These are phyloP conservation scores for Penicillium fuscoglaucum DNA, from an alignment of 2,329 filamentous ascomycete genomes.

Conservation along the genomic window DNA sequence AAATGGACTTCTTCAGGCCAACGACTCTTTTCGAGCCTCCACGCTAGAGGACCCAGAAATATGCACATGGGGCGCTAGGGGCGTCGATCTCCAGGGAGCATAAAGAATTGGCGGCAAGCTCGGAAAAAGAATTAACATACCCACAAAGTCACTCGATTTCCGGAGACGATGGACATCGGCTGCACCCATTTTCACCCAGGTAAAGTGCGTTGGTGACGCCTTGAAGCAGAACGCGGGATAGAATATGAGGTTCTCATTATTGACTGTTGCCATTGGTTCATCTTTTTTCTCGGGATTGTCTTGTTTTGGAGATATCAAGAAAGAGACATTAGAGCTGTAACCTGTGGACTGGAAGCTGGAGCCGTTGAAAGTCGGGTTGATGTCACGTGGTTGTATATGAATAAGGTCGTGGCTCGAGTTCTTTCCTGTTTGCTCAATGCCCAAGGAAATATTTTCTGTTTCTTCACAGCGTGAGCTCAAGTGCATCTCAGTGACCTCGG, in stretches of 20 bases:
- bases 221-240: conserved; percentile 62
- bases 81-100: background rate
- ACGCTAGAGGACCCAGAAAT: background rate
- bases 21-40: background rate
- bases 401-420: background rate
- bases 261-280: conserved; percentile 30
- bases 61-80: background rate
- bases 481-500: background rate
- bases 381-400: conserved; percentile 9
- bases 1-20: background rate
- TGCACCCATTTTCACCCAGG: conserved; percentile 63
- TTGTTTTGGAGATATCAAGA: background rate
- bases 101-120: background rate
- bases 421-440: background rate
- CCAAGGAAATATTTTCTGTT: no score
- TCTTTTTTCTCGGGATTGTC: conserved; percentile 19
- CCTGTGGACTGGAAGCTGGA: background rate
- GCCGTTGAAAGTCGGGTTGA: background rate
- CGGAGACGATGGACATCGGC: conserved; percentile 56
- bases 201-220: conserved; percentile 60
- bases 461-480: background rate
- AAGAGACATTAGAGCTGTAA: background rate
- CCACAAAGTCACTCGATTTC: conserved; percentile 52
- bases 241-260: conserved; percentile 38
- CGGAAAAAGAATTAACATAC: conserved; percentile 35